Conservation (phyloP, 2,329 filamentous ascomycete species). For the Claviceps capensis region DNA sequence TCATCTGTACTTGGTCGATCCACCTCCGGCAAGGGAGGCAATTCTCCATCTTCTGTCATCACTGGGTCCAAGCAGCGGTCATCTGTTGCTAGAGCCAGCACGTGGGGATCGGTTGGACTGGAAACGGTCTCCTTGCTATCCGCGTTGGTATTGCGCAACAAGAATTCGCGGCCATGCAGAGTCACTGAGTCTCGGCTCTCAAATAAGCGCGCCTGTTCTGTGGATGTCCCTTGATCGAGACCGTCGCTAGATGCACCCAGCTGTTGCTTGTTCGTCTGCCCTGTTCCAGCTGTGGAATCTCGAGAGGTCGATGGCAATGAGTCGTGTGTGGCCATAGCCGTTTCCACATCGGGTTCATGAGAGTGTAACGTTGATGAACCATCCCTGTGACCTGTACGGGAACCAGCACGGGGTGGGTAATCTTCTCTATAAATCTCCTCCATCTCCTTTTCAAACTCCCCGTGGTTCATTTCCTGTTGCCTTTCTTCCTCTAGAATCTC, state of each 20-base stretch:
- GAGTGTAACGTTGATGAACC: slow-evolving; percentile 11
- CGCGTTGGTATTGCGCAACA: slow-evolving; percentile 48
- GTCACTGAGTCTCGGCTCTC: slow-evolving; percentile 59
- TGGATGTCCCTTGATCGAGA: slow-evolving; percentile 57
- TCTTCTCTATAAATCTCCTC: slow-evolving; percentile 44
- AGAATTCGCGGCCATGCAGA: slow-evolving; percentile 54
- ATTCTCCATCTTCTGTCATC: slow-evolving; percentile 27
- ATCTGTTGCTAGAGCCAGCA: slow-evolving; percentile 13
- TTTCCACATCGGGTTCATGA: slow-evolving; percentile 37
- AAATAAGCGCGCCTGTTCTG: slow-evolving; percentile 45
- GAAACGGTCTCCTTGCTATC: slow-evolving; percentile 50
- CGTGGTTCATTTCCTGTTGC: slow-evolving; percentile 49
- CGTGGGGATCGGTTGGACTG: slow-evolving; percentile 21
- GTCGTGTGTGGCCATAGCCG: slow-evolving; percentile 35
- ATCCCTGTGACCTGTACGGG: slow-evolving; percentile 28
- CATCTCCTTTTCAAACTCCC: slow-evolving; percentile 45
- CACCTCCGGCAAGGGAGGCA: slow-evolving; percentile 45
- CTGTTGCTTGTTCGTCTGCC: slow-evolving; percentile 34
- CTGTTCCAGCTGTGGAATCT: neutral
- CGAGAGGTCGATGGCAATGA: slow-evolving; percentile 5
- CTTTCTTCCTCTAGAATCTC: slow-evolving; percentile 72
- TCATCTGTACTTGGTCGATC: slow-evolving; percentile 50
- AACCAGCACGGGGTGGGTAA: slow-evolving; percentile 1
- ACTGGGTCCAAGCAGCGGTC: slow-evolving; percentile 19
- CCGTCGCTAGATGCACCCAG: slow-evolving; percentile 71